These are phyloP conservation scores for Grammothele lineata DNA, from an alignment of 768 basidiomycete genomes.

Conservation along the genomic window DNA sequence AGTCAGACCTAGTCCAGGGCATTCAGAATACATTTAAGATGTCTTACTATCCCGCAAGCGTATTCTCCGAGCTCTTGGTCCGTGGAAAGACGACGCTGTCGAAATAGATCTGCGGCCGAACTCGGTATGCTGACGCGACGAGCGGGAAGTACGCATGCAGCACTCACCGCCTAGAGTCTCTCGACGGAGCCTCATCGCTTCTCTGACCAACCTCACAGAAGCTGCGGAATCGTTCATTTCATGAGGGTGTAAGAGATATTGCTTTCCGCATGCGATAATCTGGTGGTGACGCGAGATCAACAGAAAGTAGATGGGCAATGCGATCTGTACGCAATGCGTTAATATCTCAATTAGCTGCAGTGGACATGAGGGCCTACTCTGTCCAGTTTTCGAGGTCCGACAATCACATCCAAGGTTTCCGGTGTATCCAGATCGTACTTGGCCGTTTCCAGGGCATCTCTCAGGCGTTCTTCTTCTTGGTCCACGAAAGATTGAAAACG, in stretches of 20 bases:
- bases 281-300: constrained; percentile 29
- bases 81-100: not conserved
- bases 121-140: too few species aligned
- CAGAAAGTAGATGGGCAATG: constrained; percentile 31
- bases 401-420: constrained; percentile 27
- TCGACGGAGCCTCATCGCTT: not conserved
- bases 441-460: constrained; percentile 24
- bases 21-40: too few species aligned
- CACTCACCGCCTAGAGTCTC: not conserved
- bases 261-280: constrained; percentile 19
- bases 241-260: not conserved
- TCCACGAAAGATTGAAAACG: constrained; percentile 23
- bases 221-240: constrained; percentile 1
- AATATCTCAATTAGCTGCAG: not conserved
- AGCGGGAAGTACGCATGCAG: too few species aligned
- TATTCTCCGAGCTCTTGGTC: not conserved
- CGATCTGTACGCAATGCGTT: constrained; percentile 20
- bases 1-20: too few species aligned
- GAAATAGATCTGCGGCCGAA: not conserved
- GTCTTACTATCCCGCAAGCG: constrained; percentile 6
- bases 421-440: constrained; percentile 28
- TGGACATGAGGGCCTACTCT: constrained; percentile 14
- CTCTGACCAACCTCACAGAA: not conserved
- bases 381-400: constrained; percentile 30
- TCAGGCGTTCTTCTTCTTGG: constrained; percentile 23